Evolutionary conservation across 306 rosid species (phyloP).

Genomic region (Sphenostylis stenocarpa): DNA sequence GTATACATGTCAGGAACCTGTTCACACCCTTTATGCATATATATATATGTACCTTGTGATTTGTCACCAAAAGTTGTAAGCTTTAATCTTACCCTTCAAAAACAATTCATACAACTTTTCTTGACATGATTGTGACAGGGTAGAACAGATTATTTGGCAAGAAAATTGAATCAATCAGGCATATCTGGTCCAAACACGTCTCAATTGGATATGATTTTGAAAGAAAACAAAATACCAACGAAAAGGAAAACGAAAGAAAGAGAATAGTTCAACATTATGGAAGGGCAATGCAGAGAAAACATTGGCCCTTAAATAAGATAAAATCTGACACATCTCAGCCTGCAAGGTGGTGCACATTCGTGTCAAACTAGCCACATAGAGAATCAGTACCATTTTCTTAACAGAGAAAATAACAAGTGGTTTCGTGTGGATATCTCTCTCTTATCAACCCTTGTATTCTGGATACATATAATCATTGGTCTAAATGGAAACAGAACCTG

Average conservation of each 20-base stretch:
- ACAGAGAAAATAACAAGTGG: background rate
- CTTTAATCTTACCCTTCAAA: constrained; percentile 8
- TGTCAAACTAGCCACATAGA: background rate
- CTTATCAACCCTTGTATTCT: background rate
- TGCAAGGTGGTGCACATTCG: background rate
- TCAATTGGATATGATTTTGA: constrained; percentile 23
- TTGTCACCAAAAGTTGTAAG: constrained; percentile 9
- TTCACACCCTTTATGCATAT: constrained; percentile 21
- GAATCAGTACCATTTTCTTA: background rate
- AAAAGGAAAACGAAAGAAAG: constrained; percentile 16
- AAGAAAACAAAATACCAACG: background rate
- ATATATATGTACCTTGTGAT: background rate
- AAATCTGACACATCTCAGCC: constrained; percentile 6
- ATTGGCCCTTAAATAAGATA: background rate
- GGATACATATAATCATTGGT: background rate
- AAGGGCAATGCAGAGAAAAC: constrained; percentile 30
- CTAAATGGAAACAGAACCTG: constrained; percentile 8
- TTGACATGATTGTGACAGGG: constrained; percentile 41
- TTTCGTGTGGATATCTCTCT: background rate
- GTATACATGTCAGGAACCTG: background rate
- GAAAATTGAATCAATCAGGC: constrained; percentile 11
- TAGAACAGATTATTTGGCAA: constrained; percentile 33
- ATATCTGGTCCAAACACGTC: constrained; percentile 21
- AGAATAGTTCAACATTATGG: background rate
- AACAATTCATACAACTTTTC: constrained; percentile 17